These are phyloP conservation scores for Pseudocercospora vitis DNA, from an alignment of 2,329 filamentous ascomycete genomes.

Conservation along the genomic window DNA sequence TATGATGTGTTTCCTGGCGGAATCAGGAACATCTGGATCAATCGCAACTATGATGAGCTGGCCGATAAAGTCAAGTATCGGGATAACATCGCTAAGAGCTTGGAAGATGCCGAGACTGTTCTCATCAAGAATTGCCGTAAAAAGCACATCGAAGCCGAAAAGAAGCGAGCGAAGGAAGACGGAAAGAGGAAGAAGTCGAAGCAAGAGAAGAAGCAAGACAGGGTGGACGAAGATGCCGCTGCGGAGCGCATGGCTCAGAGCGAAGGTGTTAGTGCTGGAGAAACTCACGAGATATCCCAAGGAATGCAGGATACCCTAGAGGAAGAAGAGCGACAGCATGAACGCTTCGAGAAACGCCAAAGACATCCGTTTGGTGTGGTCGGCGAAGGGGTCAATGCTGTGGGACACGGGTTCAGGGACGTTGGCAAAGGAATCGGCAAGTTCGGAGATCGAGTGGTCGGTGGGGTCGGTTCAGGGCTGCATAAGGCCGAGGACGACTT, in stretches of 20 bases:
- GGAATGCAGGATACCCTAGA: constrained; percentile 35
- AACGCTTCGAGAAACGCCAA: constrained; percentile 19
- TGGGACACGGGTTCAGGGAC: constrained; percentile 27
- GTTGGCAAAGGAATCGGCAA: constrained; percentile 37
- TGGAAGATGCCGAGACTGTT: constrained; percentile 82
- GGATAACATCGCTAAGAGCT: constrained; percentile 65
- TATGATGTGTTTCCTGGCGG: constrained; percentile 97
- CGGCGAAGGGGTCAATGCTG: constrained; percentile 24
- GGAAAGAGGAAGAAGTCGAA: constrained; percentile 55
- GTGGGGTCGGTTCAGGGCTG: constrained; percentile 40
- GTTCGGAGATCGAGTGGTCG: constrained; percentile 42
- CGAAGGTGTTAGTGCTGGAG: constrained; percentile 35
- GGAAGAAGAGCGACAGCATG: constrained; percentile 27
- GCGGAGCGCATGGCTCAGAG: constrained; percentile 36
- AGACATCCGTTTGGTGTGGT: constrained; percentile 25
- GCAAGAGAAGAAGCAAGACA: constrained; percentile 45
- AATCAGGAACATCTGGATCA: constrained; percentile 94
- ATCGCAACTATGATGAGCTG: constrained; percentile 80
- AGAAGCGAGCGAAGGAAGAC: constrained; percentile 53
- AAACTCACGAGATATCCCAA: constrained; percentile 33
- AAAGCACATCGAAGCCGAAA: constrained; percentile 64
- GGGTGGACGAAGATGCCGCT: constrained; percentile 30
- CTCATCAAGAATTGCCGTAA: constrained; percentile 79
- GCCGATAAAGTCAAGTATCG: constrained; percentile 79
- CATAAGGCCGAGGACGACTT: constrained; percentile 26